Base-by-base conservation (phyloP, 164 flowering plant genomes). In the Kalanchoe fedtschenkoi region DNA sequence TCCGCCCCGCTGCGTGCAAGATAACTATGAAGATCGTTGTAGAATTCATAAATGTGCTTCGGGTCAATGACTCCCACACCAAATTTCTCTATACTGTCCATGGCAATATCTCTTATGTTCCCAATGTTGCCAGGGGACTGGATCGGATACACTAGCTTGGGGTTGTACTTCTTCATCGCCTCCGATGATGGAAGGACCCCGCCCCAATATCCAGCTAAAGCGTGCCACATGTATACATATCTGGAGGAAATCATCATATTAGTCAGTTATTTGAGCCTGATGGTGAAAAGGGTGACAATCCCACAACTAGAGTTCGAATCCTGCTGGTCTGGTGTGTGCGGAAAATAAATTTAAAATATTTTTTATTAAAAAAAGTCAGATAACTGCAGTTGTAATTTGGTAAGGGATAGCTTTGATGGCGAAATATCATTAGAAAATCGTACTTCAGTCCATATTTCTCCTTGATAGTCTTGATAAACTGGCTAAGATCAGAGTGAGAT, bases 141-240 rank as follows among this genome's bases (percentile, higher is more conserved):
- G 47, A 80, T 61, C 13, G 95, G 86, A 69, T 83, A 83, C 19
- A 21, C 73, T 15, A 90, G 22, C 76, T 72, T 72, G 0, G 91
- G 84, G 35, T 90, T 72, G 73, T 89, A 89, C 30, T 87, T 79
- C 58, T 77, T 71, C 76, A 84, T 72, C 33, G 62, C 62, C 34
- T 78, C 81, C 7, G 85, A 77, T 44, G 86, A 67, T 28, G 97
- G 82, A n/a, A 68, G 74, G 14, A 87, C 76, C 19, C 95, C 95
- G 47, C 97, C 95, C 97, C 95, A 90, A 19, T 86, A 84, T 38
- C 95, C 92, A 60, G 69, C 74, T 65, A 87, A 73, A 44, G 92
- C 89, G 74, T 87, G 95, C 91, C 97, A 87, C 73, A 84, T 42
- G 54, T 84, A 86, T n/a, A 86, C 81, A 69, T 61, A 80, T 67